Percentiles rank a stretch among this genome's conserved stretches.
Conservation (phyloP, 495 filamentous ascomycete genomes). For the Hypoxylon crocopeplum region DNA sequence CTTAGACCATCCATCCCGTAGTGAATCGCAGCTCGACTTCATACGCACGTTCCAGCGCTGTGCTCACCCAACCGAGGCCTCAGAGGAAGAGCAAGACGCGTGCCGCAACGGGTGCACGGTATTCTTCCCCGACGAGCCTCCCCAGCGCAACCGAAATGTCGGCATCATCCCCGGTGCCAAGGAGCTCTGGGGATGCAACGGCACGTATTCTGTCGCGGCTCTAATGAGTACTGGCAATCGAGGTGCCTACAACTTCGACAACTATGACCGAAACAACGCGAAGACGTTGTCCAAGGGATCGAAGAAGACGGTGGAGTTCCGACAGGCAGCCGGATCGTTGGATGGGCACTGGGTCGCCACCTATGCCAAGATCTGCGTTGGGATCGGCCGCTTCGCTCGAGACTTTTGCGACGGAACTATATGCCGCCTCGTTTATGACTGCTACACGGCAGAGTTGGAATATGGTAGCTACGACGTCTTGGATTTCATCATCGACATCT, state of each 20-base stretch:
- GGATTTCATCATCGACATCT: constrained; percentile 9
- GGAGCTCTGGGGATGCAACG: background rate
- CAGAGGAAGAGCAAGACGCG: background rate
- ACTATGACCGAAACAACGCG: background rate
- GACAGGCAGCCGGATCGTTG: background rate
- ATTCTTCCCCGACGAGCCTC: background rate
- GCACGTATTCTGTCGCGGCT: background rate
- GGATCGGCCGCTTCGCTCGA: constrained; percentile 9
- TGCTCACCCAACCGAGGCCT: background rate
- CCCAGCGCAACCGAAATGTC: background rate
- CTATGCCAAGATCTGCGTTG: constrained; percentile 2
- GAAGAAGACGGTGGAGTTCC: constrained; percentile 4
- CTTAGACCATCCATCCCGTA: too few species aligned
- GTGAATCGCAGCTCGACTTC: background rate
- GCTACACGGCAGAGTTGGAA: background rate
- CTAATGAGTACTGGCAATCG: background rate
- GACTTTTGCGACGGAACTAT: background rate
- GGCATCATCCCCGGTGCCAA: background rate
- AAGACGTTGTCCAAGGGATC: background rate
- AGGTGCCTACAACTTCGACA: constrained; percentile 7
- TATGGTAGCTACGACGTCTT: background rate
- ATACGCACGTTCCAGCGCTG: background rate
- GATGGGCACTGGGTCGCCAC: constrained; percentile 12
- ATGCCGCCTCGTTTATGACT: constrained; percentile 7
- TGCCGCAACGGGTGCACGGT: background rate